Conservation (phyloP, 495 filamentous ascomycete genomes). For the Aspergillus coremiiformis region DNA sequence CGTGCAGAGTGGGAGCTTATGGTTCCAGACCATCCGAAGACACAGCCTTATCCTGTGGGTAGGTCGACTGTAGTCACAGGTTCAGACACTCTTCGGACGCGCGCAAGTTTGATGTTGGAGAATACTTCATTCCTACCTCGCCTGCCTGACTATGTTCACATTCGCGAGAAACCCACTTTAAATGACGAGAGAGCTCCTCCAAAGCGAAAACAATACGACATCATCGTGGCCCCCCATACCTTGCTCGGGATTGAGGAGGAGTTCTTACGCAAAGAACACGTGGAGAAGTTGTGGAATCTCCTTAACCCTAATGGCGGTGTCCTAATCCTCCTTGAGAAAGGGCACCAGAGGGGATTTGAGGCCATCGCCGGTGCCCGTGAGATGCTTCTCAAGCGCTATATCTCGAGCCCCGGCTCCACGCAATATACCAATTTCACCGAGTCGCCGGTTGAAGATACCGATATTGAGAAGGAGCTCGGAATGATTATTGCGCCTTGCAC, state of each 20-base stretch:
- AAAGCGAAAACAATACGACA: constrained; percentile 71
- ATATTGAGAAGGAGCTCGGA: constrained; percentile 57
- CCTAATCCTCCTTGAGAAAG: constrained; percentile 85
- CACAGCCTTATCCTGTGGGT: constrained; percentile 42
- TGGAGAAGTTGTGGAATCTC: constrained; percentile 84
- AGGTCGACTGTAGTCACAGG: constrained; percentile 56
- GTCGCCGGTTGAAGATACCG: constrained; percentile 25
- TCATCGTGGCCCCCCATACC: constrained; percentile 83
- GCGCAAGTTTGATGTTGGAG: constrained; percentile 67
- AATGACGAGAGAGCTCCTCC: constrained; percentile 36
- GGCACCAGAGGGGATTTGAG: constrained; percentile 85
- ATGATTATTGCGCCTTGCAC: constrained; percentile 97
- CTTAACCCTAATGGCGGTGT: constrained; percentile 80
- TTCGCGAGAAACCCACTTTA: constrained; percentile 40
- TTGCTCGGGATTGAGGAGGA: constrained; percentile 66
- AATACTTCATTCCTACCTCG: constrained; percentile 90
- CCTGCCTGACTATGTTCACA: constrained; percentile 81
- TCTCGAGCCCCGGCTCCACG: constrained; percentile 55
- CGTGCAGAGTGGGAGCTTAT: constrained; percentile 70
- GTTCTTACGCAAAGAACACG: constrained; percentile 62
- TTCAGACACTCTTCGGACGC: constrained; percentile 61
- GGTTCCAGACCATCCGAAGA: constrained; percentile 36
- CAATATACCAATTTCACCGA: constrained; percentile 36
- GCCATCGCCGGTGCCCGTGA: constrained; percentile 76
- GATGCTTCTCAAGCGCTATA: constrained; percentile 66